These are phyloP conservation scores for Stephanodiscus triporus DNA, from an alignment of 108 stramenopile genomes.

Conservation along the genomic window DNA sequence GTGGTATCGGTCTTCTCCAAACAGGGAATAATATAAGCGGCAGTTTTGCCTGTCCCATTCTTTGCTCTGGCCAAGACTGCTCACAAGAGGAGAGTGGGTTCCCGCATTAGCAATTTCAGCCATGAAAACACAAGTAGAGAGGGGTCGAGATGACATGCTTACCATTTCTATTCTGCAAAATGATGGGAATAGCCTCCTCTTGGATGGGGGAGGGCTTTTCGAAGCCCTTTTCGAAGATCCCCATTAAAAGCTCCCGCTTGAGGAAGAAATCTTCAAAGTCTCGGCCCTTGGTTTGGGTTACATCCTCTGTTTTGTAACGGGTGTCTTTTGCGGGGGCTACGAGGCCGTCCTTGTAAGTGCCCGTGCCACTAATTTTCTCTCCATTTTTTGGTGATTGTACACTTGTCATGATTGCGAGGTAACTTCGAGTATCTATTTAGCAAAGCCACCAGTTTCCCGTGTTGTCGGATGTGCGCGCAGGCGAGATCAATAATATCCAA, in stretches of 20 bases:
- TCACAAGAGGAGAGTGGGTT: background rate
- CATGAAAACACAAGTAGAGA: background rate
- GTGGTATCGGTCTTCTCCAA: conserved; percentile 96
- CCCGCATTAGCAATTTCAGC: conserved; percentile 3
- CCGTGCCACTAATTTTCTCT: conserved; percentile 65
- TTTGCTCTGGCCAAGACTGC: conserved; percentile 94
- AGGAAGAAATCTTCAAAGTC: conserved; percentile 99
- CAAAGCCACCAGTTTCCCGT: background rate
- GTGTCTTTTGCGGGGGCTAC: conserved; percentile 81
- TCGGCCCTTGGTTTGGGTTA: conserved; percentile 94
- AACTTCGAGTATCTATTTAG: background rate
- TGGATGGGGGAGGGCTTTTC: conserved; percentile 98
- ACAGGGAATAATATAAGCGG: conserved; percentile 98
- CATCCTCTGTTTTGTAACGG: conserved; percentile 94
- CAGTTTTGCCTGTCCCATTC: conserved; percentile 99
- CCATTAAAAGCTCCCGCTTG: conserved; percentile 96
- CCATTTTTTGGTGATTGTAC: conserved; percentile 35
- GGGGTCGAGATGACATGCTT: background rate
- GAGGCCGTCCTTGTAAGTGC: conserved; percentile 86
- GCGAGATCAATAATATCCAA: background rate
- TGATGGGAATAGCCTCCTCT: conserved; percentile 98
- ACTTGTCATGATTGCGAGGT: conserved; percentile 36
- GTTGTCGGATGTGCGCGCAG: background rate
- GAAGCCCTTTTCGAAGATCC: conserved; percentile 99
- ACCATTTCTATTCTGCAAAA: conserved; percentile 91